These are phyloP conservation scores for Hanseniaspora pseudoguilliermondii DNA, from an alignment of 805 yeast species.

Conservation along the genomic window DNA sequence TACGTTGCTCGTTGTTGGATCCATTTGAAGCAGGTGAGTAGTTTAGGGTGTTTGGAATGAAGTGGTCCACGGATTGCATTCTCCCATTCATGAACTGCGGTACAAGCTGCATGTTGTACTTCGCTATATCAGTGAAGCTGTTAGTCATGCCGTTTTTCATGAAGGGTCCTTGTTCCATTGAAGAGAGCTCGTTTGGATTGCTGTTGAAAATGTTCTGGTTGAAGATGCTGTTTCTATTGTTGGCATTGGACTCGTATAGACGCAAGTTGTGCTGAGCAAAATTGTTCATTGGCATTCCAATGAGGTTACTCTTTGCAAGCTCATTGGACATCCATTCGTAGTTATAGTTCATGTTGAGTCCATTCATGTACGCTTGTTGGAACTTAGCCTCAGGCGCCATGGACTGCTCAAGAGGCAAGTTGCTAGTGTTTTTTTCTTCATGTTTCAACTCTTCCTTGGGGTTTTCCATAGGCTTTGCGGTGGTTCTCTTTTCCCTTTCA, in stretches of 20 bases:
- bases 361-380: neutral
- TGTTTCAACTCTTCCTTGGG: too few species aligned
- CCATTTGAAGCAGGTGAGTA: neutral
- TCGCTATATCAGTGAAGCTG: neutral
- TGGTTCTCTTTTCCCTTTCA: neutral
- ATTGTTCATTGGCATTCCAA: neutral
- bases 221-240: neutral
- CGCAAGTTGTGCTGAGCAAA: neutral
- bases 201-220: neutral
- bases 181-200: neutral
- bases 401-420: neutral
- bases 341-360: neutral
- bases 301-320: neutral
- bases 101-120: neutral
- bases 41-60: neutral
- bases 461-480: neutral
- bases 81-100: neutral
- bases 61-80: neutral
- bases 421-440: neutral
- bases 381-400: neutral
- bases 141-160: neutral
- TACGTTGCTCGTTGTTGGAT: neutral
- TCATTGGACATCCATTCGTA: conserved; percentile 3
- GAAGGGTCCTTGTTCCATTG: neutral
- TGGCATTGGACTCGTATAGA: neutral